These are phyloP conservation scores for Mycogone perniciosa DNA, from an alignment of 2,329 filamentous ascomycete species.

Conservation along the genomic window DNA sequence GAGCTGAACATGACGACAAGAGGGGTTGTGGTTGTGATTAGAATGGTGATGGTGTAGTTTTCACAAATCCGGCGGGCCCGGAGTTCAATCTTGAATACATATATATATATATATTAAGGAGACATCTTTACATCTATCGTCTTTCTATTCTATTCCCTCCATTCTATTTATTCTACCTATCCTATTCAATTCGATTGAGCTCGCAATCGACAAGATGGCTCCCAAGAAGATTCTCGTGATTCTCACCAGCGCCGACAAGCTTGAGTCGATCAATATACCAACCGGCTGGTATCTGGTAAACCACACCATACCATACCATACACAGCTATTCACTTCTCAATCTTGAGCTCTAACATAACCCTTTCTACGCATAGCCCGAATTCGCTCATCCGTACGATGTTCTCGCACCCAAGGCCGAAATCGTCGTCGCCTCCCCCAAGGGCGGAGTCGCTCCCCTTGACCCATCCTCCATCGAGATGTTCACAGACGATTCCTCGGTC, in stretches of 20 bases:
- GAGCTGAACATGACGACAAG: too few relatives aligned
- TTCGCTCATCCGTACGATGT: conserved; percentile 59
- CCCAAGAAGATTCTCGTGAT: conserved; percentile 61
- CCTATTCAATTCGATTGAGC: neutral
- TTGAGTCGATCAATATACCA: conserved; percentile 41
- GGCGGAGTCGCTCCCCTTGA: conserved; percentile 59
- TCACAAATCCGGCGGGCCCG: too few relatives aligned
- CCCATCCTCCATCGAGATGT: conserved; percentile 48
- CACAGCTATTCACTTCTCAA: neutral
- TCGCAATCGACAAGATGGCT: conserved; percentile 1
- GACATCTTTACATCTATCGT: too few relatives aligned
- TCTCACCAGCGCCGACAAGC: conserved; percentile 55
- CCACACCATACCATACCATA: neutral
- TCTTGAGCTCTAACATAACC: neutral
- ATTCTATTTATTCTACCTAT: too few relatives aligned
- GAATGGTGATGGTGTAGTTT: too few relatives aligned
- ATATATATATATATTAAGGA: too few relatives aligned
- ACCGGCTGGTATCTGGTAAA: conserved; percentile 67
- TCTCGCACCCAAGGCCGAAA: conserved; percentile 45
- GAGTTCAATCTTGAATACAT: neutral
- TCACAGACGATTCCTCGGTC: conserved; percentile 47
- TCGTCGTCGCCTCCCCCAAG: conserved; percentile 55
- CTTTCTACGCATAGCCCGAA: conserved; percentile 41
- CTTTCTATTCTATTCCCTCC: too few relatives aligned
- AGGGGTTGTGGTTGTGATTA: too few relatives aligned